Evolutionary conservation across 192 early-diverging fungal genomes (phyloP), one percentile per base, ranked within the genome.

Genomic region (Chytriomyces confervae): DNA sequence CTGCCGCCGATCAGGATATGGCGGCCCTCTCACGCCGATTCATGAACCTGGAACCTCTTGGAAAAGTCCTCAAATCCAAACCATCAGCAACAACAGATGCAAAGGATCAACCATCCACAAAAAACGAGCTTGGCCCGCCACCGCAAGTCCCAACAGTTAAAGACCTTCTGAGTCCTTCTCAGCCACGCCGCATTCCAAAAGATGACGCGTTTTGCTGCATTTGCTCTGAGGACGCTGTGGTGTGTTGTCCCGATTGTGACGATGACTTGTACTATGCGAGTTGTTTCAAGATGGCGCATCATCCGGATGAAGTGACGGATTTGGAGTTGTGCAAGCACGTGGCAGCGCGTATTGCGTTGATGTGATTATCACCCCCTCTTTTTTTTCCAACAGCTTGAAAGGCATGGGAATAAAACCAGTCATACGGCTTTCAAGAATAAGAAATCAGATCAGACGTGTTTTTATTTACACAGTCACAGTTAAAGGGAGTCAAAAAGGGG

Each of bases 221-320:
- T 11, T 91, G 90, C 76, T 89, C 88, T 66, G 89, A 91, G 11
- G 90, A 91, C 69, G 89, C 87, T 1, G 85, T 82, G 6, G 77
- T 90, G 67, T 73, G 67, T n/a, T 91, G 90, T 80, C 69, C 75
- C 44, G 86, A 86, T 18, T 91, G 90, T 72, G 90, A 91, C 24
- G 82, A 89, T 74, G 90, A 90, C 63, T 49, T 84, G 50, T 91
- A 90, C 49, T 91, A 89, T 51, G 61, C 79, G 36, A 70, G 66
- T 5, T 91, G 90, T 51, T 91, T 89, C 79, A 81, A 83, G 16
- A 79, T 87, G 67, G 87, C 85, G 44, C 90, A 91, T 81, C 7
- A 20, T 10, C 9, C 27, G 69, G 36, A 61, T 20, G 61, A 69
- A 24, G 62, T 63, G 3, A 27, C 46, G 24, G 83, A 86, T 62